Percentiles rank a stretch among this genome's conserved stretches.
phyloP scores from a whole-genome alignment of 345 rosid species.

The Turnera subulata region DNA sequence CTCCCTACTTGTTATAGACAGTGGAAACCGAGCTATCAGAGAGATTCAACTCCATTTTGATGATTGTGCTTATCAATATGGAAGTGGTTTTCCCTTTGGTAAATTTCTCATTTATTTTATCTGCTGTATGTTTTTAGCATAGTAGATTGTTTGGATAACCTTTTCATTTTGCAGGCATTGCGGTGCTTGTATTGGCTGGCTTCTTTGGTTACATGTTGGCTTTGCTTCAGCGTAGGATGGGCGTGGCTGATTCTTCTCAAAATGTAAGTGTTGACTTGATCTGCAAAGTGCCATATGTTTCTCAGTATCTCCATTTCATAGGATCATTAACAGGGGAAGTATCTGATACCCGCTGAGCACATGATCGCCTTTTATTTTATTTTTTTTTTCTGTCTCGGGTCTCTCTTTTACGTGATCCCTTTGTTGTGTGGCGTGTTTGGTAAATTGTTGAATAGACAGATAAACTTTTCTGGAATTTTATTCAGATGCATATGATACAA shows the following conservation, averaged over 20 bases:
- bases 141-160: constrained; percentile 10
- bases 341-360: background rate
- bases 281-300: too few species aligned
- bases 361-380: too few species aligned
- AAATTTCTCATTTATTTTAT: constrained; percentile 8
- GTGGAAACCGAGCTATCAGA: constrained; percentile 88
- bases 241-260: constrained; percentile 62
- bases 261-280: constrained; percentile 43
- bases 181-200: constrained; percentile 93
- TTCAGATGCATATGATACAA: too few species aligned
- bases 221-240: constrained; percentile 74
- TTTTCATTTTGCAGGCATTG: constrained; percentile 60
- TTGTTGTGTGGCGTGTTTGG: too few species aligned
- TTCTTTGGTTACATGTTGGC: constrained; percentile 96
- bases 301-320: background rate
- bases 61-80: constrained; percentile 98
- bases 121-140: background rate
- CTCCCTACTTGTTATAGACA: constrained; percentile 87
- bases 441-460: too few species aligned
- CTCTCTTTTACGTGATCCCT: too few species aligned
- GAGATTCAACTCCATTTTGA: constrained; percentile 98
- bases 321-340: constrained; percentile 1
- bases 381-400: too few species aligned
- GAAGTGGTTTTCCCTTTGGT: constrained; percentile 93
- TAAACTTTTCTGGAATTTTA: too few species aligned